Base-by-base conservation (phyloP, 345 rosid genomes). In the Syzygium oleosum region DNA sequence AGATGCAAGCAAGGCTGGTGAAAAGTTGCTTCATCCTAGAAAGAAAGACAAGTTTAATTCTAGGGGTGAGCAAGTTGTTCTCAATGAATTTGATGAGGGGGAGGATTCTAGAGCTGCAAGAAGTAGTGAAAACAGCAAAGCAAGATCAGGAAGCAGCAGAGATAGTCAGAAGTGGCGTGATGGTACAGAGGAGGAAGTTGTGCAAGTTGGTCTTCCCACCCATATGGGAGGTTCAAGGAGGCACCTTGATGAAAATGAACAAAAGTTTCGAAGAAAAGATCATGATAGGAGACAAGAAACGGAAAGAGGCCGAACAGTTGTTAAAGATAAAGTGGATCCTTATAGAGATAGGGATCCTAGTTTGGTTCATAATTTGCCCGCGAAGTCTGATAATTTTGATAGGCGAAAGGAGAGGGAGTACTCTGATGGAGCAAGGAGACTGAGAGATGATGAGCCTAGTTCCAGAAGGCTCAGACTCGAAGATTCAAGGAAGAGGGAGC, bases 111-210 rank as follows among this genome's bases (percentile, higher is more conserved):
- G 92, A 92, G 95, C 95, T 55, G 98, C 96, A 84, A 96, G 99
- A 93, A 96, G 97, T 90, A 96, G 97, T 88, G 99, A 96, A 87
- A 93, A 94, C 90, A 95, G 97, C 91, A 96, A 98, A 95, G 97
- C 94, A 88, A 94, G 95, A 92, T 96, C 98, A 63, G 96, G 95
- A 49, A 95, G 97, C 92, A 94, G 96, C 91, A 93, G 92, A 90
- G 98, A 98, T 91, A 55, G 92, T 92, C 95, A 91, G 87, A 96
- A 94, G 90, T 87, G 93, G 90, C 94, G 89, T 85, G 97, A 93
- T 91, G 90, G 93, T 85, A 92, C 88, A 84, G 99, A 96, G 65
- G 99, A 98, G 90, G 99, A 98, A 92, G 96, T 96, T 89, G 89
- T 93, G 89, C 98, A 96, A 93, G 96, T 88, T 88, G 91, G 92